Conservation (phyloP, 768 basidiomycete genomes). For the Naganishia onofrii region DNA sequence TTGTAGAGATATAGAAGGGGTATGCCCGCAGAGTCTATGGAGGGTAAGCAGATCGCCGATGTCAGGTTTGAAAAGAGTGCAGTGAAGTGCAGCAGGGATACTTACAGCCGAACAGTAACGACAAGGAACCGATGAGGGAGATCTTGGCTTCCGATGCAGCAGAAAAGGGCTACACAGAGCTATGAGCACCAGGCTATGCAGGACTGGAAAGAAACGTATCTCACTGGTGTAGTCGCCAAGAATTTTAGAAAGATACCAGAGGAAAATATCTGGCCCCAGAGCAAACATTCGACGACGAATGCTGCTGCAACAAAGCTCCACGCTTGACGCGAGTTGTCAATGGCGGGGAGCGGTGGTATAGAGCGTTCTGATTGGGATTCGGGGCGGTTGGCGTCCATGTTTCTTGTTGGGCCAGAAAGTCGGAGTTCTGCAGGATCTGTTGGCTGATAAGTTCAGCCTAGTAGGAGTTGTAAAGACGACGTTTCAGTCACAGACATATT, state of each 20-base stretch:
- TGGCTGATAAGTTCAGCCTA: no score
- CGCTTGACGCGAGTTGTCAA: constrained; percentile 31
- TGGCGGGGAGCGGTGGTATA: constrained; percentile 30
- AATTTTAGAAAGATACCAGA: constrained; percentile 35
- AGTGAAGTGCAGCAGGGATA: background rate
- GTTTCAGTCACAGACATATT: background rate
- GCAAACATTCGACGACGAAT: constrained; percentile 33
- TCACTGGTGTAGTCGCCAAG: constrained; percentile 27
- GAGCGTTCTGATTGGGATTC: constrained; percentile 16
- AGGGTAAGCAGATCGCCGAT: background rate
- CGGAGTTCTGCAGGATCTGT: no score
- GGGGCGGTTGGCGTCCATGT: background rate
- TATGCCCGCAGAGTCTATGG: constrained; percentile 29
- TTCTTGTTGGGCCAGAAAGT: no score
- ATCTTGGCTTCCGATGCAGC: constrained; percentile 31
- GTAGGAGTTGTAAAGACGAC: background rate
- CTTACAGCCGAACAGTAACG: constrained; percentile 33
- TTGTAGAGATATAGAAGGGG: constrained; percentile 38
- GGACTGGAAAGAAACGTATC: background rate
- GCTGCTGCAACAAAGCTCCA: constrained; percentile 35
- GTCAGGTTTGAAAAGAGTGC: background rate
- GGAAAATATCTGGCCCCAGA: constrained; percentile 36
- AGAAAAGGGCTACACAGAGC: constrained; percentile 27
- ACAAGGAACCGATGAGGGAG: constrained; percentile 33
- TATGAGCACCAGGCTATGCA: no score